Base-by-base conservation (phyloP, 495 filamentous ascomycete genomes). In the Glonium stellatum region DNA sequence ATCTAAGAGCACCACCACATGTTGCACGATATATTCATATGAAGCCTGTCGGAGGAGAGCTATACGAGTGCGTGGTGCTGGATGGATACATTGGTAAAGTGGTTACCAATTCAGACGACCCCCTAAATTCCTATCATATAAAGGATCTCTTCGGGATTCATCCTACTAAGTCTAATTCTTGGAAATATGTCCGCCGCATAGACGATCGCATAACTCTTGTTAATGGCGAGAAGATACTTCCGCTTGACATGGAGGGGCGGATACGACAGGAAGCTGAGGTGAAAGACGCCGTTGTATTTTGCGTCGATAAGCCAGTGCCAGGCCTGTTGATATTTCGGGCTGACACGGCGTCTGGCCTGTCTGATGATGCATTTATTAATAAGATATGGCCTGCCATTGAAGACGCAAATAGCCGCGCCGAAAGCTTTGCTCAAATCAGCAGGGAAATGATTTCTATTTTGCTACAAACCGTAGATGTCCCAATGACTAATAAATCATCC, bases 191-290 rank as follows among this genome's bases (percentile, higher is more conserved):
- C 19, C 78, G 76, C 4, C 76, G 87, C 5, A 65, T 80, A 1
- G 87, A 90, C 57, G 84, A 87, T 61, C 74, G 78, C 1, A 76
- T 89, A 13, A 84, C 80, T 0, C 76, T 89, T 8, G 65, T 80
- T 5, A 89, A 82, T 57, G 87, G 86, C 0, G 85, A 89, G 64
- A 90, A 90, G 58, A 78, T 87, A 0, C 72, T 86, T n/a, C 85
- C 87, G 0, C 62, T 86, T 4, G 70, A 76, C 0, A 81, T 85
- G 49, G 87, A 89, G 66, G 80, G 81, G 1, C 68, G 63, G 0
- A 76, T 88, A 22, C 78, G 80, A 51, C 71, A 79, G 21, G 69
- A 80, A 52, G 67, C 71, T 10, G 58, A 79, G 1, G 72, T 87
- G 1, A 68, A 77, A 27, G 86, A 87, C 55, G 81, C 78, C 10